Conservation (phyloP, 202 grass and related monocot genomes). For the Sporobolus alterniflorus region DNA sequence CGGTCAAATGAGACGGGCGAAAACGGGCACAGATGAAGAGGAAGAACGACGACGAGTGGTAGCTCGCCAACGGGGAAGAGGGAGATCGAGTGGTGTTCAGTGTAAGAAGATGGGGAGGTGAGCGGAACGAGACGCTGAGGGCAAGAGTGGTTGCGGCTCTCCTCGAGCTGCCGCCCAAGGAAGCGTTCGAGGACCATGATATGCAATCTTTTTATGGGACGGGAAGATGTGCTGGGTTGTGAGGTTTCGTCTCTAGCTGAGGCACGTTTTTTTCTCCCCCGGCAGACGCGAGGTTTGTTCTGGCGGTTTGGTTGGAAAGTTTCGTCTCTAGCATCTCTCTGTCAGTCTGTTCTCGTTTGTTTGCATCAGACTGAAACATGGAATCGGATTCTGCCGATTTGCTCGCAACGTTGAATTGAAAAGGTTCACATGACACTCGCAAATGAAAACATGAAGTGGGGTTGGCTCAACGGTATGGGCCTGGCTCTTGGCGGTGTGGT, state of each 20-base stretch:
- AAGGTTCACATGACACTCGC: too few relatives aligned
- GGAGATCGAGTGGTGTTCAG: not conserved
- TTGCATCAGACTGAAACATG: not conserved
- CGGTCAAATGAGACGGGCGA: not conserved
- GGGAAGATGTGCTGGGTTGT: not conserved
- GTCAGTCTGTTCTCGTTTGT: not conserved
- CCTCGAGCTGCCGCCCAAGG: constrained; percentile 24
- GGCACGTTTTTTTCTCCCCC: not conserved
- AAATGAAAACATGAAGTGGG: not conserved
- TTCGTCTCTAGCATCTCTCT: too few relatives aligned
- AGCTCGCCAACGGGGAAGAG: not conserved
- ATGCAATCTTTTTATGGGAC: not conserved
- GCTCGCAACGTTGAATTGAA: not conserved
- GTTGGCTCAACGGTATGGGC: not conserved
- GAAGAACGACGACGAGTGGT: not conserved
- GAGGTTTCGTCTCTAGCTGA: not conserved
- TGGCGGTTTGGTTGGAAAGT: not conserved
- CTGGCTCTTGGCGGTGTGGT: not conserved
- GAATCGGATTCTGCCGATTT: not conserved
- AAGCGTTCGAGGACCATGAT: constrained; percentile 9
- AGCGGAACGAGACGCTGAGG: not conserved
- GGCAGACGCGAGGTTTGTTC: too few relatives aligned
- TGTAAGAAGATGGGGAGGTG: not conserved
- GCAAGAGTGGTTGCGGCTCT: constrained; percentile 1
- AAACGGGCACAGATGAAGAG: not conserved